Percentiles rank a stretch among this genome's conserved stretches.
These are phyloP conservation scores for Paramecium primaurelia DNA, from an alignment of 73 alveolate species.

Conservation along the genomic window DNA sequence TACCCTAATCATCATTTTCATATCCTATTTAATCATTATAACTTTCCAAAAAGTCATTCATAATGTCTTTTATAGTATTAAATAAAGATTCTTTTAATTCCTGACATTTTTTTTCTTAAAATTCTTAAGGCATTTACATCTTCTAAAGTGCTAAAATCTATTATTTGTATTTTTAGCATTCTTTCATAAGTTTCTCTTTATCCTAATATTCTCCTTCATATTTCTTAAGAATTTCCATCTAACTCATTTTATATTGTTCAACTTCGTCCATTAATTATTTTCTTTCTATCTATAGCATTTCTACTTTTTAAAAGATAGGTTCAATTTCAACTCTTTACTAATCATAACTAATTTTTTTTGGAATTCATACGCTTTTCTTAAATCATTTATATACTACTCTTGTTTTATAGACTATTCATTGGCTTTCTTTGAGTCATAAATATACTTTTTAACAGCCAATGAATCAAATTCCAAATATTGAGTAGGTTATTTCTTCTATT, in stretches of 20 bases:
- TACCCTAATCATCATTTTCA: not conserved
- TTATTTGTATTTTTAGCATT: not conserved
- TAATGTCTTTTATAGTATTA: not conserved
- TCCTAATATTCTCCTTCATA: not conserved
- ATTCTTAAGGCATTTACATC: not conserved
- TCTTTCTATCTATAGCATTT: not conserved
- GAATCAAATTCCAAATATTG: not conserved
- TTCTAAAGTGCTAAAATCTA: not conserved
- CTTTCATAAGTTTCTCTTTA: not conserved
- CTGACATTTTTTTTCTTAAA: slow-evolving; percentile 4
- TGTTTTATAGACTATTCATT: not conserved
- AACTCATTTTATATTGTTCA: not conserved
- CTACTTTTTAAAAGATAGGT: not conserved
- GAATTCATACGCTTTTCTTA: not conserved
- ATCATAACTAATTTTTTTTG: not conserved
- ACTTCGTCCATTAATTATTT: slow-evolving; percentile 9
- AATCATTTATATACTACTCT: not conserved
- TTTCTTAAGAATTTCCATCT: not conserved
- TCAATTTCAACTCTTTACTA: not conserved
- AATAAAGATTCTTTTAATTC: not conserved
- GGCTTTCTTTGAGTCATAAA: not conserved
- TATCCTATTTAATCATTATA: not conserved
- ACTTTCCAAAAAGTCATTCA: not conserved
- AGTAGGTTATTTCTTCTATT: not conserved
- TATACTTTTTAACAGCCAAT: not conserved